Evolutionary conservation across 2,329 filamentous ascomycete genomes (phyloP).

Genomic region (Aspergillus sp.): DNA sequence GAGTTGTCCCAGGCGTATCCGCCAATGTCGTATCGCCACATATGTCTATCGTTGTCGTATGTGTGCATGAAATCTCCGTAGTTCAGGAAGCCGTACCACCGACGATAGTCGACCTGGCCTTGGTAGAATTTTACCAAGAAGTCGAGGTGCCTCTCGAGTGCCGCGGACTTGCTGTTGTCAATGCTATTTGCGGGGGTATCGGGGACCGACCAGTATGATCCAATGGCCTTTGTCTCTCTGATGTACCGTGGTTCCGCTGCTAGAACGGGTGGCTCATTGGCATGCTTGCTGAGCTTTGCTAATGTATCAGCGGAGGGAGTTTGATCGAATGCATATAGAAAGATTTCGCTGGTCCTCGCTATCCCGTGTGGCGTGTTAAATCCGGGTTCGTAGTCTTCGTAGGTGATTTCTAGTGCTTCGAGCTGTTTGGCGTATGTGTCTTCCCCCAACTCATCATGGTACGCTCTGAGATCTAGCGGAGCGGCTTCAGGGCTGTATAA

Average conservation of each 20-base stretch:
- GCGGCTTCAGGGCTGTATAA: conserved; percentile 52
- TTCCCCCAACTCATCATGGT: conserved; percentile 52
- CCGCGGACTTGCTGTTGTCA: conserved; percentile 21
- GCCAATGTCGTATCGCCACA: conserved; percentile 58
- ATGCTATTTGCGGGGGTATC: conserved; percentile 9
- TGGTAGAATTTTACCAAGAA: conserved; percentile 53
- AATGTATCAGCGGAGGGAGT: conserved; percentile 48
- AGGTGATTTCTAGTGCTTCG: conserved; percentile 56
- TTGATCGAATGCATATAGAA: conserved; percentile 45
- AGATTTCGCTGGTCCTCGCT: conserved; percentile 52
- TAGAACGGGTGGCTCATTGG: conserved; percentile 49
- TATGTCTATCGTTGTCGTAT: conserved; percentile 53
- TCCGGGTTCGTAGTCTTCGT: conserved; percentile 54
- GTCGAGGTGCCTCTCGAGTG: conserved; percentile 49
- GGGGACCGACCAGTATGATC: conserved; percentile 48
- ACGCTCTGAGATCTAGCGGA: conserved; percentile 52
- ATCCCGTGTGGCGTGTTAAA: conserved; percentile 54
- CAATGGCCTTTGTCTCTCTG: conserved; percentile 47
- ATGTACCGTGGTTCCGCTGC: conserved; percentile 45
- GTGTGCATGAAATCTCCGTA: conserved; percentile 59
- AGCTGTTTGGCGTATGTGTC: conserved; percentile 53
- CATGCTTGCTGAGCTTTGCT: conserved; percentile 37
- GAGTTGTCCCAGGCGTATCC: conserved; percentile 62
- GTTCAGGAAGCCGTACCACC: conserved; percentile 60
- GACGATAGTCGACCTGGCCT: conserved; percentile 49